Conservation (phyloP, 2,329 filamentous ascomycete genomes). For the Colletotrichum sp. region DNA sequence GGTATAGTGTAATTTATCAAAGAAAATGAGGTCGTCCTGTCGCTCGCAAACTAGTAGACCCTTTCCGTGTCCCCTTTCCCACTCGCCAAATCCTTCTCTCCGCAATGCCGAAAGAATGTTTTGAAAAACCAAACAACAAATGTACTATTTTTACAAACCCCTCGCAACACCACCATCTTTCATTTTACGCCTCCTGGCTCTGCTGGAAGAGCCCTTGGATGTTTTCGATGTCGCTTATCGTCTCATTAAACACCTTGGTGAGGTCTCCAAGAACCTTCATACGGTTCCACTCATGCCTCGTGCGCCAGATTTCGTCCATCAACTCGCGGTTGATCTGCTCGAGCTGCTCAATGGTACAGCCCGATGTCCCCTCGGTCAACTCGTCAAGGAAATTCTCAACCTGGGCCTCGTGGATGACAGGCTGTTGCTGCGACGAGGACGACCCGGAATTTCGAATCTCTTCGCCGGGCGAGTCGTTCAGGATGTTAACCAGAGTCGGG, state of each 20-base stretch:
- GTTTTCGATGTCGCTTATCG: constrained; percentile 69
- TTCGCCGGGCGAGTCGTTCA: constrained; percentile 44
- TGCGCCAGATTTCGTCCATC: constrained; percentile 89
- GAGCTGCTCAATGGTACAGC: constrained; percentile 88
- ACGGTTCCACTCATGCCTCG: constrained; percentile 82
- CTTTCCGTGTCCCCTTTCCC: neutral
- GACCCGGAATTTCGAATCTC: constrained; percentile 27
- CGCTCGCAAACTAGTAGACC: constrained; percentile 13
- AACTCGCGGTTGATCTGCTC: constrained; percentile 90
- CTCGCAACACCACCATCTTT: neutral
- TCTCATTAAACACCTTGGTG: constrained; percentile 74
- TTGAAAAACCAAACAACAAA: neutral
- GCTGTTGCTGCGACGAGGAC: constrained; percentile 32
- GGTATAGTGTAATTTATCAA: constrained; percentile 14
- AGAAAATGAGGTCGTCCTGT: constrained; percentile 1
- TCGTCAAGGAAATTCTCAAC: constrained; percentile 64
- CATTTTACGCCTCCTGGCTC: constrained; percentile 41
- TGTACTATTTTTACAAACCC: constrained; percentile 7
- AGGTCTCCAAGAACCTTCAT: constrained; percentile 71
- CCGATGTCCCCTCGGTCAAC: constrained; percentile 71
- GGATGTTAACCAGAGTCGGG: constrained; percentile 39
- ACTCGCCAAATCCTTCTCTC: neutral
- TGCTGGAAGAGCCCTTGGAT: constrained; percentile 48
- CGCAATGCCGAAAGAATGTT: neutral
- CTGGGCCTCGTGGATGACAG: constrained; percentile 50